Conservation (phyloP, 129 eudicot species). For the Artemisia tridentata region DNA sequence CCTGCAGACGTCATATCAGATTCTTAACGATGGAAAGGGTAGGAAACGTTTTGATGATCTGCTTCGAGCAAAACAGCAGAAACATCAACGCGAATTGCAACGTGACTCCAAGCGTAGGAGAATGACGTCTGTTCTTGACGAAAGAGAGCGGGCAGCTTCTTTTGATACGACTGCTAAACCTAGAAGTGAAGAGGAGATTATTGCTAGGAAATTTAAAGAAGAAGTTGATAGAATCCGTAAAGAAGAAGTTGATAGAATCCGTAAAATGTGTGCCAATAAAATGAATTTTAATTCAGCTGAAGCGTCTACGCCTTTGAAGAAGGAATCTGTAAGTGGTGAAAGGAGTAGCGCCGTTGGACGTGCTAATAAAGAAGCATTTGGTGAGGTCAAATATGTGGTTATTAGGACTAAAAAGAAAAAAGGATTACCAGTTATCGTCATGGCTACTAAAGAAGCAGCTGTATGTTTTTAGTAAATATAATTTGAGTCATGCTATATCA, state of each 20-base stretch:
- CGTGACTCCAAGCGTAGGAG: conserved; percentile 64
- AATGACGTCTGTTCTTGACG: conserved; percentile 82
- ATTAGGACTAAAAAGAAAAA: conserved; percentile 20
- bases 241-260: conserved; percentile 59
- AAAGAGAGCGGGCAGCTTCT: conserved; percentile 68
- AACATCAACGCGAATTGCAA: conserved; percentile 45
- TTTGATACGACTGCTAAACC: conserved; percentile 41
- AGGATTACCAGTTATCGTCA: not conserved
- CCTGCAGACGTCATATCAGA: conserved; percentile 61
- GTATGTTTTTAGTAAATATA: not conserved
- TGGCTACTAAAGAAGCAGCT: not conserved
- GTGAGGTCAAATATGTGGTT: not conserved
- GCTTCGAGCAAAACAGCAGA: conserved; percentile 53
- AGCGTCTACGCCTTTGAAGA: conserved; percentile 14
- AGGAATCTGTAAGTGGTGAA: conserved; percentile 18
- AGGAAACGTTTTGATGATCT: conserved; percentile 75
- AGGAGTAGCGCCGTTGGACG: conserved; percentile 34
- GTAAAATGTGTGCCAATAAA: conserved; percentile 52
- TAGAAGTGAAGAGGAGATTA: conserved; percentile 64
- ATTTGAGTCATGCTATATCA: not conserved
- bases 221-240: too few relatives aligned
- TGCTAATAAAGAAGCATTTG: not conserved
- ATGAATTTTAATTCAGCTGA: conserved; percentile 10
- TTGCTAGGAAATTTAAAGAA: conserved; percentile 52
- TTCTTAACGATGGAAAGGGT: conserved; percentile 73